Evolutionary conservation across 2,329 filamentous ascomycete species (phyloP), one percentile per base, ranked within the genome.

Genomic region (Trichothecium sympodiale): DNA sequence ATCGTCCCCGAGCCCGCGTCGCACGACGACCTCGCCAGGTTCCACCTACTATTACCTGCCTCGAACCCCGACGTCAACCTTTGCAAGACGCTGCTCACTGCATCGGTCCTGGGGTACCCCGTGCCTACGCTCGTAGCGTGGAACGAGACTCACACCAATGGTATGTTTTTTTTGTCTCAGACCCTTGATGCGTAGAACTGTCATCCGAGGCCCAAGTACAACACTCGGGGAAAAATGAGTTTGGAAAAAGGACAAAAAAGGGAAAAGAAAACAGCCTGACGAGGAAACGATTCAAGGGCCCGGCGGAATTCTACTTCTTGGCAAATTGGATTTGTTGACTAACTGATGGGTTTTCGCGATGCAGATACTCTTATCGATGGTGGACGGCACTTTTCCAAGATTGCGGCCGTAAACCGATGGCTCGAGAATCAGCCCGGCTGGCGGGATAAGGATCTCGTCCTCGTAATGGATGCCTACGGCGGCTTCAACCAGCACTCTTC

Each of bases 61-160:
- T 47, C 52, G n/a, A 34, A 43, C 6, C 40, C 42, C 29, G 41
- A 44, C 26, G 36, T 48, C 27, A 44, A 46, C 31, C 38, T 56
- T 5, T 56, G 53, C 47, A 56, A 56, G 44, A 54, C 49, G 8
- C 39, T 56, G 14, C 47, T 56, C 17, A 50, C 51, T 2, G 40
- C 49, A 20, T 35, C 44, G 5, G 43, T 51, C 4, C 40, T 52
- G 16, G 50, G 46, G 10, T 56, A 56, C 37, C 52, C 53, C 2
- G 43, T 34, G 4, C 50, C 51, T 5, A 40, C 44, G 3, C 46
- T 56, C 29, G 38, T 55, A 5, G 15, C 18, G 16, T 36, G 29
- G 16, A 32, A 33, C 34, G 10, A 36, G 34, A 36, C 27, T 13
- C 29, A 15, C 13, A 16, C 34, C 16, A 17, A 38, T 13, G 17